Conservation (phyloP, 805 yeast species). For the Dipodascopsis uninucleata region DNA sequence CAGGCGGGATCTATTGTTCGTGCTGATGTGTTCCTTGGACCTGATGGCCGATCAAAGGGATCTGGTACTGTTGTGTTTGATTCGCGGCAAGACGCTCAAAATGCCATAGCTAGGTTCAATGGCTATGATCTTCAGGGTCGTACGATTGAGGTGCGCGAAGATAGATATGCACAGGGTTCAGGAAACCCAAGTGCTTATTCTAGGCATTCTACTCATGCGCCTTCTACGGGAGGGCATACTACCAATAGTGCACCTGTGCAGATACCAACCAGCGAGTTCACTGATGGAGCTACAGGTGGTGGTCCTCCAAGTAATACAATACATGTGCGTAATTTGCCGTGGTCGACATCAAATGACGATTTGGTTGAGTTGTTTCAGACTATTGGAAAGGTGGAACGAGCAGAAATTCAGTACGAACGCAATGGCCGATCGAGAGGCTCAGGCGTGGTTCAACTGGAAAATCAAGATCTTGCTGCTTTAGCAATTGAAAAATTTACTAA, state of each 20-base stretch:
- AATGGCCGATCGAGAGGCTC: slow-evolving; percentile 71
- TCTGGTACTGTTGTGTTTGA: slow-evolving; percentile 76
- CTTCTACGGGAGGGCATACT: no score
- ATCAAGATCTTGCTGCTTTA: slow-evolving; percentile 61
- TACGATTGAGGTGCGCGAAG: slow-evolving; percentile 73
- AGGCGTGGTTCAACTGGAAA: slow-evolving; percentile 79
- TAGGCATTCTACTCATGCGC: no score
- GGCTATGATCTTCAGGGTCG: slow-evolving; percentile 76
- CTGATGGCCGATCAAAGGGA: slow-evolving; percentile 76
- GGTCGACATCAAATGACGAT: slow-evolving; percentile 82
- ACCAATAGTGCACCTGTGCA: neutral
- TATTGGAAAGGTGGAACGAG: slow-evolving; percentile 68
- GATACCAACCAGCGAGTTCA: slow-evolving; percentile 46
- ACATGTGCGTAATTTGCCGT: slow-evolving; percentile 77
- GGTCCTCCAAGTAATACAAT: slow-evolving; percentile 61
- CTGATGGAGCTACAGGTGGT: slow-evolving; percentile 59
- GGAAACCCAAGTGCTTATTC: no score
- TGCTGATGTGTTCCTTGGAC: slow-evolving; percentile 70
- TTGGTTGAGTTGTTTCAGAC: slow-evolving; percentile 80
- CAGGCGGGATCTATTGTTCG: slow-evolving; percentile 72
- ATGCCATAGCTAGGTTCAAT: slow-evolving; percentile 66
- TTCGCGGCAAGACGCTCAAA: slow-evolving; percentile 61
- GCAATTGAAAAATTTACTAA: slow-evolving; percentile 73
- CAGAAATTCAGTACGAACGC: slow-evolving; percentile 65
- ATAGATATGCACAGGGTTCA: no score